phyloP scores from a whole-genome alignment of 176 grass and related monocot genomes.

The Tillandsia fasciculata region DNA sequence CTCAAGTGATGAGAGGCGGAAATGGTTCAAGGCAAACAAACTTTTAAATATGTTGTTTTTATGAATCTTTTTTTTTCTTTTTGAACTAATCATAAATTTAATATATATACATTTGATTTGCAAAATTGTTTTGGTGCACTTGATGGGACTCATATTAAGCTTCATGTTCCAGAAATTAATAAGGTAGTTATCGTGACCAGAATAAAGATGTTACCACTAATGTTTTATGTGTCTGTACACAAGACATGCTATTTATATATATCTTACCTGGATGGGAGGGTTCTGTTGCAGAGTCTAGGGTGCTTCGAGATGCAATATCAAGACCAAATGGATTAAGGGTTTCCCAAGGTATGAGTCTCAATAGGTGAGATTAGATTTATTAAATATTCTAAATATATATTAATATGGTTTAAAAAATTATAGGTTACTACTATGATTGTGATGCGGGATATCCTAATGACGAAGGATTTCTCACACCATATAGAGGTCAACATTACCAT shows the following conservation, averaged over 20 bases:
- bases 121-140: slow-evolving; percentile 7
- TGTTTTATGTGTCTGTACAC: slow-evolving; percentile 3
- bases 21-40: slow-evolving; percentile 4
- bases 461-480: slow-evolving; percentile 12
- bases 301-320: not conserved
- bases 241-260: not conserved
- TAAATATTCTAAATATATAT: not conserved
- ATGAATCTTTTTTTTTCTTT: no score
- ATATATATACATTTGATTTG: not conserved
- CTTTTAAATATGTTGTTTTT: not conserved
- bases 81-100: not conserved
- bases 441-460: slow-evolving; percentile 17
- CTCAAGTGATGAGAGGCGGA: not conserved
- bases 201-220: slow-evolving; percentile 12
- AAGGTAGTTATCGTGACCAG: not conserved
- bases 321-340: not conserved
- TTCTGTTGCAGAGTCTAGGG: not conserved
- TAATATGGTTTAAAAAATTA: not conserved
- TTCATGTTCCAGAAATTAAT: not conserved
- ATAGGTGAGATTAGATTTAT: not conserved
- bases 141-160: slow-evolving; percentile 4
- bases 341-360: not conserved
- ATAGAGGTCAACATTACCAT: slow-evolving; percentile 6
- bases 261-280: not conserved
- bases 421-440: not conserved